These are phyloP conservation scores for Pleurotus cornucopiae DNA, from an alignment of 768 basidiomycete genomes.

Conservation along the genomic window DNA sequence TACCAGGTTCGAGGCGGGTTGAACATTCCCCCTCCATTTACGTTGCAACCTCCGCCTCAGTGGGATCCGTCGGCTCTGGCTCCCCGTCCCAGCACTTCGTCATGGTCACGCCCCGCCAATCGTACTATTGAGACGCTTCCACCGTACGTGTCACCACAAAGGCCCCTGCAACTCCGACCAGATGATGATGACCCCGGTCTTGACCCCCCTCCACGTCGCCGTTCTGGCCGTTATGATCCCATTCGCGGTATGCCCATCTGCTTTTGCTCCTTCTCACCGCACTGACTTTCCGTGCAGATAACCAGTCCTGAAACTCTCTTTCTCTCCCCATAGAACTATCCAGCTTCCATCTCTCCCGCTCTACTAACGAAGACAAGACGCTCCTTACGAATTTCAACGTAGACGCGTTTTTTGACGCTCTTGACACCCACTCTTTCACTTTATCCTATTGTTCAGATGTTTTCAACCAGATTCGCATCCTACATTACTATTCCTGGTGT, in stretches of 20 bases:
- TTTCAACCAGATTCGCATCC: slow-evolving; percentile 1
- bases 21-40: slow-evolving; percentile 52
- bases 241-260: slow-evolving; percentile 41
- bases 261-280: slow-evolving; percentile 13
- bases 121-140: neutral
- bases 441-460: slow-evolving; percentile 1
- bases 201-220: slow-evolving; percentile 22
- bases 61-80: slow-evolving; percentile 44
- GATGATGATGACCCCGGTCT: neutral
- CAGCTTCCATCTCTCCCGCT: neutral
- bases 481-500: slow-evolving; percentile 1
- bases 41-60: slow-evolving; percentile 62
- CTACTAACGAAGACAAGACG: slow-evolving; percentile 3
- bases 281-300: neutral
- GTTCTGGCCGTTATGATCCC: slow-evolving; percentile 48
- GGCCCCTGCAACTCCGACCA: neutral
- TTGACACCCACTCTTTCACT: neutral
- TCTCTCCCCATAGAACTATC: neutral
- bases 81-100: slow-evolving; percentile 19
- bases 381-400: slow-evolving; percentile 1
- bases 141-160: slow-evolving; percentile 10
- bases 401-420: slow-evolving; percentile 1
- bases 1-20: slow-evolving; percentile 19
- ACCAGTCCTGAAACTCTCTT: neutral
- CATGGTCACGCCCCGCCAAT: neutral